Evolutionary conservation across 257 asterid species (phyloP).

Genomic region (Solanum medicagineum): DNA sequence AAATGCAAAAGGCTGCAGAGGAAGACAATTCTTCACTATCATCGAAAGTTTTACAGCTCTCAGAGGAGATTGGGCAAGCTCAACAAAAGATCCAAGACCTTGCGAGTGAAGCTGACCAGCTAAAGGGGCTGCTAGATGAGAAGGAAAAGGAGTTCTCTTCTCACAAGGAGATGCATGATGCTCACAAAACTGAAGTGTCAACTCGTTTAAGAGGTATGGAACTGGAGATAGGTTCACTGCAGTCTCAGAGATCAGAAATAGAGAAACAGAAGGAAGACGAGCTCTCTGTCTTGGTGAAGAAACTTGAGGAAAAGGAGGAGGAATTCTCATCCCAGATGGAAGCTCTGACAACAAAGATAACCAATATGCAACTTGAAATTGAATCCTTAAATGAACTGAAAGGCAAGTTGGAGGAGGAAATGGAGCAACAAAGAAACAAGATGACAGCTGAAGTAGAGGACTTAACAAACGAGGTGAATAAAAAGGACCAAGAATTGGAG

Average conservation of each 20-base stretch:
- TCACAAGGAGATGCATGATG: slow-evolving; percentile 58
- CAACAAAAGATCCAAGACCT: slow-evolving; percentile 34
- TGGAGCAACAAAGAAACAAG: slow-evolving; percentile 26
- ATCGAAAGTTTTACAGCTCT: slow-evolving; percentile 18
- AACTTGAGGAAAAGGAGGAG: slow-evolving; percentile 50
- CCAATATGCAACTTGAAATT: slow-evolving; percentile 32
- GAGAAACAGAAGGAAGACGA: slow-evolving; percentile 56
- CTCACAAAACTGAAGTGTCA: slow-evolving; percentile 52
- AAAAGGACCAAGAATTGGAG: slow-evolving; percentile 39
- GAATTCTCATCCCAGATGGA: slow-evolving; percentile 34
- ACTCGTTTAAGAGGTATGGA: slow-evolving; percentile 56
- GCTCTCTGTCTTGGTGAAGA: slow-evolving; percentile 39
- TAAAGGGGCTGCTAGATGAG: slow-evolving; percentile 30
- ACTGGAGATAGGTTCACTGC: slow-evolving; percentile 45
- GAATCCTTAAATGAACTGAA: slow-evolving; percentile 36
- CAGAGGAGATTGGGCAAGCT: slow-evolving; percentile 24
- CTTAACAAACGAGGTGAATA: slow-evolving; percentile 24
- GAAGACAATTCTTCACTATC: slow-evolving; percentile 29
- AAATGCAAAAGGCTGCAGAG: slow-evolving; percentile 13
- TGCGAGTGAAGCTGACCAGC: slow-evolving; percentile 22
- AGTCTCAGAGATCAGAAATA: slow-evolving; percentile 36
- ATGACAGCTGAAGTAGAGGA: slow-evolving; percentile 30
- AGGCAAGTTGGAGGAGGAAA: slow-evolving; percentile 40
- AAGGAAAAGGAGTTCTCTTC: slow-evolving; percentile 50
- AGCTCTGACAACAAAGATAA: slow-evolving; percentile 30